Evolutionary conservation across 768 basidiomycete species (phyloP), one percentile per base, ranked within the genome.

Genomic region (Chalciporus pseudorubinellus): DNA sequence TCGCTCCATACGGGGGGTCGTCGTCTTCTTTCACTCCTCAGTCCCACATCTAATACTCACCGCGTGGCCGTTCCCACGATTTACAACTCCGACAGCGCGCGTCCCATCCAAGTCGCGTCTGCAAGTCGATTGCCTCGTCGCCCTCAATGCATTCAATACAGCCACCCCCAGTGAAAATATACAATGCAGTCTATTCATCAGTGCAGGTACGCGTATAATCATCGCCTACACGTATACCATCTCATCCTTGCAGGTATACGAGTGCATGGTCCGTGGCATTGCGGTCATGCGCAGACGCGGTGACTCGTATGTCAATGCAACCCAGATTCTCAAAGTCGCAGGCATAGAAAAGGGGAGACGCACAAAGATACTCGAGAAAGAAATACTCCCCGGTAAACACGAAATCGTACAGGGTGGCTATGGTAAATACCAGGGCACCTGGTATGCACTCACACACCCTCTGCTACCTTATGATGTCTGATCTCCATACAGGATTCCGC

Each of bases 381-480:
- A 99, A 74, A 92, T 99, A 56, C 80, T 95, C 39, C 89, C 89
- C 50, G 94, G 93, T 42, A 87, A 89, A 70, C 92, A 97, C 70
- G 95, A 99, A 71, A 98, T 98, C 68, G 92, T 99, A 6, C 97
- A 98, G 70, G 97, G 97, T 34, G 97, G 97, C 26, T 98, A 98
- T 67, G 97, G 97, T 21, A 95, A 98, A 74, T 99, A 98, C 68
- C 97, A 99, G 70, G 97, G 97, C 58, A 98, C 95, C 50, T 99
- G 97, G 95, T 95, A 64, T 65, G 84, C 63, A 48, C 48, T 18
- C 48, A 49, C 53, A 42, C 48, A 19, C 22, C 52, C 33, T 42
- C 47, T 44, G 24, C 12, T 44, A 12, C 39, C 8, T 36, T 46
- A 55, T 61, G 44, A 68, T 48, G 1, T 49, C 29, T 31, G 8